Base-by-base conservation (phyloP, 2,329 filamentous ascomycete species). In the Thielaviopsis ethacetica region DNA sequence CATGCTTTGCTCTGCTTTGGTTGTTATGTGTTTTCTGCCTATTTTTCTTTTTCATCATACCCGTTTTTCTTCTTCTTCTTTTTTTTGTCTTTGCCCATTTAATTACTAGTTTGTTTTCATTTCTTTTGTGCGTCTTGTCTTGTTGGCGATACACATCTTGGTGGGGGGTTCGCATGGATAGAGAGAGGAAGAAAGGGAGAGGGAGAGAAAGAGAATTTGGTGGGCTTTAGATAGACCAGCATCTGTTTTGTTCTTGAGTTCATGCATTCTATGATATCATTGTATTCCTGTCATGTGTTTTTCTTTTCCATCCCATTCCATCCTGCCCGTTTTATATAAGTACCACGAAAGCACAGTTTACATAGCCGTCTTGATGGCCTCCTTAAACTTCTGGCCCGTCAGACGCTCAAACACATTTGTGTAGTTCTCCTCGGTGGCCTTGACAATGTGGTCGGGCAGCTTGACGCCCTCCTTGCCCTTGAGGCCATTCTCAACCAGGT, bases 371-470 rank as follows among this genome's bases (percentile, higher is more conserved):
- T 61, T 57, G 3, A 62, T 56, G 12, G 64, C 65, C 53, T 69
- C 65, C 30, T 71, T 68, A 64, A 75, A 74, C 49, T 71, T 71
- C 63, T 73, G 72, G 4, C 82, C 82, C 2, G 81, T 84, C 63
- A 88, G 71, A 71, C 74, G 77, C 71, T 81, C 73, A 71, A 82
- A 94, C 0, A 85, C 88, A 69, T 94, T 87, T 63, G 73, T 73
- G 68, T 95, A 95, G 71, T 86, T 87, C 59, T 75, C 78, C 41
- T 76, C 76, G 2, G 89, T 95, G 67, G 81, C 79, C 64, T 73
- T 68, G 19, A 83, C 81, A 59, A 95, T 77, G 56, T 91, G 83
- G 3, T 82, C 77, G 0, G 86, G 84, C 75, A 95, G 84, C 57
- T 44, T 59, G n/a, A 63, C 59, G 24, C 62, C 62, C 38, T 63